Evolutionary conservation across 495 filamentous ascomycete species (phyloP).

Genomic region (Friedmanniomyces simplex): DNA sequence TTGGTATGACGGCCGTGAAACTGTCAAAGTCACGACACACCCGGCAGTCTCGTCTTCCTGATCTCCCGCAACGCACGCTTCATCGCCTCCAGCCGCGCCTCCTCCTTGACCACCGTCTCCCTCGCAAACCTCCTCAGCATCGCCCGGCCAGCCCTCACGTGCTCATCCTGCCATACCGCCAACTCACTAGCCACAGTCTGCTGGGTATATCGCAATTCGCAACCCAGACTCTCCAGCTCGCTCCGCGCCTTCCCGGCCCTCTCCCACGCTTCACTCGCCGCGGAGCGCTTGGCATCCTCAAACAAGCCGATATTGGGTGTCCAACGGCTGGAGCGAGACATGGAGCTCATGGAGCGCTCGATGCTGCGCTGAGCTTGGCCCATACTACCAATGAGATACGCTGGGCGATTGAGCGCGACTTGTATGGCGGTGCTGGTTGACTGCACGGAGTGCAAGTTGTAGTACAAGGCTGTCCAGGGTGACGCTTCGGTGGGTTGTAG

Average conservation of each 20-base stretch:
- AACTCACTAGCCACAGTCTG: slow-evolving; percentile 84
- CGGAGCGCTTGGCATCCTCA: slow-evolving; percentile 75
- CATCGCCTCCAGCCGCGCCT: slow-evolving; percentile 68
- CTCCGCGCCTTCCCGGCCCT: slow-evolving; percentile 54
- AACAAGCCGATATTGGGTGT: slow-evolving; percentile 57
- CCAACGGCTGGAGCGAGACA: slow-evolving; percentile 65
- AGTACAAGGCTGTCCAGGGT: slow-evolving; percentile 63
- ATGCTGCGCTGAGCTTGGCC: slow-evolving; percentile 49
- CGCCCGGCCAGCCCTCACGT: slow-evolving; percentile 62
- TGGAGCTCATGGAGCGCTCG: slow-evolving; percentile 61
- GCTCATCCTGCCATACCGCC: slow-evolving; percentile 85
- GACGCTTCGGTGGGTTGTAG: slow-evolving; percentile 61
- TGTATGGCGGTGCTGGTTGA: slow-evolving; percentile 73
- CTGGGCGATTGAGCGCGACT: slow-evolving; percentile 68
- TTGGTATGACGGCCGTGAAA: neutral
- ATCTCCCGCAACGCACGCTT: slow-evolving; percentile 57
- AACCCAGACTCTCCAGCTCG: slow-evolving; percentile 56
- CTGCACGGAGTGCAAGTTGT: slow-evolving; percentile 61
- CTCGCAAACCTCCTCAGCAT: slow-evolving; percentile 66
- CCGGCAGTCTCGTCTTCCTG: slow-evolving; percentile 5
- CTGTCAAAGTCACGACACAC: neutral
- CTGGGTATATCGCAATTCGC: slow-evolving; percentile 83
- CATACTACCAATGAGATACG: slow-evolving; percentile 64
- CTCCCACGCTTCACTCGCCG: slow-evolving; percentile 68
- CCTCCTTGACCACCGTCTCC: slow-evolving; percentile 68